Evolutionary conservation across 2,329 filamentous ascomycete species (phyloP).

Genomic region (Neospermospora avenae): DNA sequence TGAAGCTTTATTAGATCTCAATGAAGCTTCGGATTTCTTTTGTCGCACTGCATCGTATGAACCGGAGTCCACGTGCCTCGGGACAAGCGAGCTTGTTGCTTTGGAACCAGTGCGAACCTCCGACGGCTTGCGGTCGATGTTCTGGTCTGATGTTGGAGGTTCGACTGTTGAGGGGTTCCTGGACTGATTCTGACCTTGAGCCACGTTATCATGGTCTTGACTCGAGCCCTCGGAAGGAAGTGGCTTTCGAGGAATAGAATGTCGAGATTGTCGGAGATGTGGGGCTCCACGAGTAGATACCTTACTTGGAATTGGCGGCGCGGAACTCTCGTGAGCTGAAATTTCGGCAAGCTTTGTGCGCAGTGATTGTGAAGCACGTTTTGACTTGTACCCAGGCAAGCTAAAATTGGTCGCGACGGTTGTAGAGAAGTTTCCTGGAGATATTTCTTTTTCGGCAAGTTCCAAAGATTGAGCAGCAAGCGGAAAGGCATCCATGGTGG

Average conservation of each 20-base stretch:
- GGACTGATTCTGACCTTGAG: background rate
- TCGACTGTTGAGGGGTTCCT: background rate
- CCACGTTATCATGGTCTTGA: background rate
- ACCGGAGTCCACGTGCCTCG: background rate
- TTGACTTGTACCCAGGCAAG: conserved; percentile 27
- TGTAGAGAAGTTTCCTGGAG: conserved; percentile 18
- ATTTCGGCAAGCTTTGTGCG: conserved; percentile 6
- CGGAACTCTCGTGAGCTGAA: background rate
- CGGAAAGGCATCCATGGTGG: conserved; percentile 25
- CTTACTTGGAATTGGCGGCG: background rate
- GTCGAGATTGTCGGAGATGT: background rate
- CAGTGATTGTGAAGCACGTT: conserved; percentile 3
- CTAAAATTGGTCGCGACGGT: conserved; percentile 31
- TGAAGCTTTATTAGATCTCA: conserved; percentile 17
- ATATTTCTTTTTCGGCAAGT: conserved; percentile 15
- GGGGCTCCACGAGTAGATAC: background rate
- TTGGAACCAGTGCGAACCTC: background rate
- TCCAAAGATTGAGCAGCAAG: conserved; percentile 23
- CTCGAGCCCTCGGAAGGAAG: background rate
- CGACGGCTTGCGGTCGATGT: background rate
- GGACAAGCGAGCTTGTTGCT: background rate
- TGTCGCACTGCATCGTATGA: background rate
- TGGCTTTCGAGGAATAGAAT: conserved; percentile 4
- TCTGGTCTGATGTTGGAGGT: background rate
- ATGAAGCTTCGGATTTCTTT: conserved; percentile 20